phyloP scores from a whole-genome alignment of 306 rosid species.

The Vigna radiata region DNA sequence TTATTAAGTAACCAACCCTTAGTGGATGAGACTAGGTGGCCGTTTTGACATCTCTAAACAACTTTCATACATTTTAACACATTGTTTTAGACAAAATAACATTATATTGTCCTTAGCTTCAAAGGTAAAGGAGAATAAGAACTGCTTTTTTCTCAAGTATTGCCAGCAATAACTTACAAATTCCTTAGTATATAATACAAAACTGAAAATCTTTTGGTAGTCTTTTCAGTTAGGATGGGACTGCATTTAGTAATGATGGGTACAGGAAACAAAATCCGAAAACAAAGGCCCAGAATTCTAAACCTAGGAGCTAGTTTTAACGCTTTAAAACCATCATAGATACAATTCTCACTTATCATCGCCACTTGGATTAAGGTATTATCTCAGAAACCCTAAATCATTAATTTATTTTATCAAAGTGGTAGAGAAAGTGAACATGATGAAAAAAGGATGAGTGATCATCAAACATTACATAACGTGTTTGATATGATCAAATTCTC shows the following conservation, averaged over 20 bases:
- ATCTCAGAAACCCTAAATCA: not conserved
- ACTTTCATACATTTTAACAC: not conserved
- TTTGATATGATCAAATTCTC: conserved; percentile 6
- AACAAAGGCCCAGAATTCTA: not conserved
- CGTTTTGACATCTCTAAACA: too few relatives aligned
- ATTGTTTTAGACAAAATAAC: not conserved
- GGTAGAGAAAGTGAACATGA: not conserved
- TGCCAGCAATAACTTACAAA: not conserved
- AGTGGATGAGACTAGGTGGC: too few relatives aligned
- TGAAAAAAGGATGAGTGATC: not conserved
- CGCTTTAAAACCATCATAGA: not conserved
- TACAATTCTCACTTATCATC: not conserved
- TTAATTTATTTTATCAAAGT: not conserved
- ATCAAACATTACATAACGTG: not conserved
- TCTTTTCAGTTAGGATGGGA: too few relatives aligned
- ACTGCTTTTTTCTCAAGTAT: not conserved
- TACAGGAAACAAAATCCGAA: too few relatives aligned
- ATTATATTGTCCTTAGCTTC: not conserved
- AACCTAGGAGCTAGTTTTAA: not conserved
- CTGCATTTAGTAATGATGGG: too few relatives aligned
- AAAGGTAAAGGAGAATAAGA: not conserved
- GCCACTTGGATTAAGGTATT: not conserved
- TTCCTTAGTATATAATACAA: not conserved
- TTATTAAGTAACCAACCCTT: too few relatives aligned
- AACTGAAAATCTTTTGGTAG: not conserved